These are phyloP conservation scores for Sordaria brevicollis DNA, from an alignment of 495 filamentous ascomycete genomes.

Conservation along the genomic window DNA sequence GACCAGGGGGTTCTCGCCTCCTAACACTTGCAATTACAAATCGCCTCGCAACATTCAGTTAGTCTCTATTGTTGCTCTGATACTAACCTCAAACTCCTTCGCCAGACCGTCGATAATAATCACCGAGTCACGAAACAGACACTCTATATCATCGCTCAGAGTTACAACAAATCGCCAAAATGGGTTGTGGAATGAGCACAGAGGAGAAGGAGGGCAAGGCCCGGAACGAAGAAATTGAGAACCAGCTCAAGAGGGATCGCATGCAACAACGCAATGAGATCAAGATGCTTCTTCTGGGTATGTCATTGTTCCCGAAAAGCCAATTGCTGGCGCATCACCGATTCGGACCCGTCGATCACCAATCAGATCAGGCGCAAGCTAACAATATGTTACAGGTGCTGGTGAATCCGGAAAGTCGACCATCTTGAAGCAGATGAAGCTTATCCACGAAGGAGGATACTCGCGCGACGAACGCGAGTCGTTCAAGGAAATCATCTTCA, in stretches of 20 bases:
- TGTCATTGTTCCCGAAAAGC: conserved; percentile 19
- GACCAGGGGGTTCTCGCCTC: background rate
- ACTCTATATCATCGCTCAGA: conserved; percentile 7
- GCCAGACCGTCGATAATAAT: background rate
- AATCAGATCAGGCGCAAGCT: background rate
- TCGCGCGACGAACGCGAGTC: conserved; percentile 70
- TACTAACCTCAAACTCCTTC: background rate
- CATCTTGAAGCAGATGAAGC: conserved; percentile 98
- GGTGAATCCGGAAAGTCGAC: conserved; percentile 99
- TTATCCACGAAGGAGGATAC: conserved; percentile 75
- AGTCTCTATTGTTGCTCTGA: background rate
- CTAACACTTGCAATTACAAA: background rate
- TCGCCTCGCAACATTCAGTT: background rate
- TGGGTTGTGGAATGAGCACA: conserved; percentile 99
- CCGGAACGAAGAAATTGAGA: conserved; percentile 98
- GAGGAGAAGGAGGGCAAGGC: conserved; percentile 99
- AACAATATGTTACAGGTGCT: conserved; percentile 54
- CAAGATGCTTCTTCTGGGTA: conserved; percentile 98
- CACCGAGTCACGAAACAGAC: conserved; percentile 3
- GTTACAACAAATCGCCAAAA: conserved; percentile 45
- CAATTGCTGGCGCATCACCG: background rate
- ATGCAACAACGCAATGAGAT: conserved; percentile 96
- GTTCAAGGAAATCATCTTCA: conserved; percentile 96
- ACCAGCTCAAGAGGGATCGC: conserved; percentile 91
- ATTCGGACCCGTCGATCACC: background rate